phyloP scores from a whole-genome alignment of 2,329 filamentous ascomycete genomes.

The Colletotrichum sp. region DNA sequence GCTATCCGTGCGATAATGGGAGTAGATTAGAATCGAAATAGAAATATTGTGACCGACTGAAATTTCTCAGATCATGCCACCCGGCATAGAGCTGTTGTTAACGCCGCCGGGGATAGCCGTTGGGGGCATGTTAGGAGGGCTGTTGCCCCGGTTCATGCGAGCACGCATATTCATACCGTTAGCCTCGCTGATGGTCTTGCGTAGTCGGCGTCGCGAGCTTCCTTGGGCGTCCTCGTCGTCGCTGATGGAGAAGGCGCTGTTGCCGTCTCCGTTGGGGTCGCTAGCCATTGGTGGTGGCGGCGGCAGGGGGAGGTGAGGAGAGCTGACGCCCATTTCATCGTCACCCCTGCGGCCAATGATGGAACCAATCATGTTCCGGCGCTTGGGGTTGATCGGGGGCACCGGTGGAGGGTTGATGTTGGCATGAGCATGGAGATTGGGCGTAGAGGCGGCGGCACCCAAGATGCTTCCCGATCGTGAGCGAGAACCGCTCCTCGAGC shows the following conservation, averaged over 20 bases:
- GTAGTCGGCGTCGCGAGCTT: constrained; percentile 42
- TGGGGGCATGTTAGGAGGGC: constrained; percentile 27
- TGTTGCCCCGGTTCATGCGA: constrained; percentile 27
- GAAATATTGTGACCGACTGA: background rate
- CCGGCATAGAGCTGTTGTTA: constrained; percentile 34
- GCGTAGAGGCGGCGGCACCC: constrained; percentile 34
- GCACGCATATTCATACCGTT: constrained; percentile 33
- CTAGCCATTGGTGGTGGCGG: background rate
- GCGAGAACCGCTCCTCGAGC: constrained; percentile 42
- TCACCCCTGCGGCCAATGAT: constrained; percentile 39
- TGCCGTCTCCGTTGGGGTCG: constrained; percentile 20
- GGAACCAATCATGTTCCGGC: constrained; percentile 47
- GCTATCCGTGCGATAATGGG: background rate
- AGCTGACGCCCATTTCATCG: constrained; percentile 32
- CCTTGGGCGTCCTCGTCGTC: constrained; percentile 44
- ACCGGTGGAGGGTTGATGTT: constrained; percentile 49
- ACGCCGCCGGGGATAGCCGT: constrained; percentile 30
- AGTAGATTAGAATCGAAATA: background rate
- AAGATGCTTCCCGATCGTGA: constrained; percentile 40
- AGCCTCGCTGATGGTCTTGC: constrained; percentile 47
- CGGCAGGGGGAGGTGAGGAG: constrained; percentile 33
- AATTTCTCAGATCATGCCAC: constrained; percentile 49
- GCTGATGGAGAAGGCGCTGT: constrained; percentile 29
- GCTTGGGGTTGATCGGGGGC: constrained; percentile 63
- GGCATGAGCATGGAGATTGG: constrained; percentile 35